Evolutionary conservation across 768 basidiomycete genomes (phyloP).

Genomic region (Mycena indigotica): DNA sequence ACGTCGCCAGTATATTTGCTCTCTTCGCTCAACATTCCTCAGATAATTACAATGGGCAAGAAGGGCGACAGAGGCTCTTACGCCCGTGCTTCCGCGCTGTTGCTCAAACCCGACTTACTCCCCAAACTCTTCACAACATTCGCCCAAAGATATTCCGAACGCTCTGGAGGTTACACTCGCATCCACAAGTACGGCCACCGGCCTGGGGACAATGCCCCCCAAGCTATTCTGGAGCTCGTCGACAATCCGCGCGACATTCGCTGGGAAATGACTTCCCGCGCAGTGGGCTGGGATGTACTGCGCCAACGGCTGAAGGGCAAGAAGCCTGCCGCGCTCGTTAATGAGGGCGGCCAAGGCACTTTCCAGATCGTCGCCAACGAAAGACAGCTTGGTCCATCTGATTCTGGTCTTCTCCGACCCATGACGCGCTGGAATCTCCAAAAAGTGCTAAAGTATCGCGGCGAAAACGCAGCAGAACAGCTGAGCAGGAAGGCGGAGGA

Average conservation of each 20-base stretch:
- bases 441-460: slow-evolving; percentile 68
- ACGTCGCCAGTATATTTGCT: too few species aligned
- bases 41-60: slow-evolving; percentile 95
- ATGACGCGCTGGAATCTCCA: slow-evolving; percentile 76
- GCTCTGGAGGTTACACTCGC: slow-evolving; percentile 94
- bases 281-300: slow-evolving; percentile 82
- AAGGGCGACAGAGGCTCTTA: slow-evolving; percentile 72
- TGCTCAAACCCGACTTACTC: slow-evolving; percentile 69
- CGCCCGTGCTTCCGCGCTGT: slow-evolving; percentile 73
- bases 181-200: slow-evolving; percentile 91
- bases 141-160: slow-evolving; percentile 73
- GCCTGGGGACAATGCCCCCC: slow-evolving; percentile 89
- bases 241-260: slow-evolving; percentile 90
- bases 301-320: slow-evolving; percentile 52
- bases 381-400: slow-evolving; percentile 37
- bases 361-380: slow-evolving; percentile 53
- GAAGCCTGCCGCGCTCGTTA: slow-evolving; percentile 50
- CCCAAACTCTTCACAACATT: slow-evolving; percentile 85
- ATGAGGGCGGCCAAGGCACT: slow-evolving; percentile 50
- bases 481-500: slow-evolving; percentile 59
- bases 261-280: slow-evolving; percentile 85
- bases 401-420: slow-evolving; percentile 51
- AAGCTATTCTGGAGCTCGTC: slow-evolving; percentile 91
- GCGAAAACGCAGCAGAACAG: slow-evolving; percentile 44
- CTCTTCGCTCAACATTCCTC: slow-evolving; percentile 16